Conservation (phyloP, 495 filamentous ascomycete species). For the Schizothecium vesticola region DNA sequence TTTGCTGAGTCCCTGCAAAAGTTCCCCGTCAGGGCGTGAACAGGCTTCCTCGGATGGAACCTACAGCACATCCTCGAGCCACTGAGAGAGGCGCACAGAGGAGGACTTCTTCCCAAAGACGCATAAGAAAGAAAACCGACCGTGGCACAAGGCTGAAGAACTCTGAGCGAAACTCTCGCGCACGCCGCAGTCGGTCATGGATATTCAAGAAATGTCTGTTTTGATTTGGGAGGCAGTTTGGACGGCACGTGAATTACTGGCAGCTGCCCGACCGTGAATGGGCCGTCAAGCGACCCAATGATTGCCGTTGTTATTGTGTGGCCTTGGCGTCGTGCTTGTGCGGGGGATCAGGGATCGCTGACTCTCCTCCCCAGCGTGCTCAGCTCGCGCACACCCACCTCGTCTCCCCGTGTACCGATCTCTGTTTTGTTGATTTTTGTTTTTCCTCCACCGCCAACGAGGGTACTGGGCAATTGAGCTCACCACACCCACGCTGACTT, state of each 20-base stretch:
- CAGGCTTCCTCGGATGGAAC: not conserved
- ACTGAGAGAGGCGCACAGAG: not conserved
- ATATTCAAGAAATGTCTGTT: not conserved
- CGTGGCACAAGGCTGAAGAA: not conserved
- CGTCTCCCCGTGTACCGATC: conserved; percentile 32
- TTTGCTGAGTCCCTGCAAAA: not conserved
- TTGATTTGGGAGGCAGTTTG: not conserved
- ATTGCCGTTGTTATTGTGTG: not conserved
- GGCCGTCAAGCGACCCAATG: conserved; percentile 21
- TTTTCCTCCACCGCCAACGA: conserved; percentile 19
- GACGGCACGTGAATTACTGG: conserved; percentile 11
- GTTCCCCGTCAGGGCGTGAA: too few species aligned
- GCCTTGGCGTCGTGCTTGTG: conserved; percentile 19
- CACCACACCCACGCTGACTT: conserved; percentile 13
- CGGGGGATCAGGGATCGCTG: conserved; percentile 14
- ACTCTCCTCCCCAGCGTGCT: conserved; percentile 4
- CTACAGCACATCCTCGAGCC: not conserved
- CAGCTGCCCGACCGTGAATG: conserved; percentile 2
- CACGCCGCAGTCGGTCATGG: not conserved
- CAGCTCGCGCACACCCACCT: conserved; percentile 18
- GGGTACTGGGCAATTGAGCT: conserved; percentile 25
- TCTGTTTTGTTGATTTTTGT: conserved; percentile 33
- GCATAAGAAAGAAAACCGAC: not conserved
- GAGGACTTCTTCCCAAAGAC: not conserved
- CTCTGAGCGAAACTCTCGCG: not conserved